Percentiles rank a stretch among this genome's conserved stretches.
These are phyloP conservation scores for Coemansia sp. DNA, from an alignment of 192 early-diverging fungal genomes.

Conservation along the genomic window DNA sequence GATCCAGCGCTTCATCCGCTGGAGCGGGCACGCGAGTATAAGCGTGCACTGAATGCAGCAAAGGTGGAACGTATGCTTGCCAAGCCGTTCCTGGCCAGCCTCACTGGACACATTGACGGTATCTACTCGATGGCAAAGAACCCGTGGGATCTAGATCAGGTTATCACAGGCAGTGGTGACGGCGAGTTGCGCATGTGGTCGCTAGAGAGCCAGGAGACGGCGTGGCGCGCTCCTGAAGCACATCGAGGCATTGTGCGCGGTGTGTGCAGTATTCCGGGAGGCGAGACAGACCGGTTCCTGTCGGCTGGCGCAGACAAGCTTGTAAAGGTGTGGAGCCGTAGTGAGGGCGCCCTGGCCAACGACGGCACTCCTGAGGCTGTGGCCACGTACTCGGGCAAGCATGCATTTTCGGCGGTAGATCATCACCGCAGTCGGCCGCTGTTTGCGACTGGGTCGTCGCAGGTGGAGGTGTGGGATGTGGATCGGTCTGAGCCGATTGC, in stretches of 20 bases:
- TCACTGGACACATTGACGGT: conserved; percentile 92
- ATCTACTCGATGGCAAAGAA: conserved; percentile 96
- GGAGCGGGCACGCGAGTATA: conserved; percentile 93
- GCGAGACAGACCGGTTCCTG: conserved; percentile 66
- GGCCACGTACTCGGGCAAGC: conserved; percentile 75
- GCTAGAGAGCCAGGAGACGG: conserved; percentile 69
- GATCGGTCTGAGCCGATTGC: conserved; percentile 76
- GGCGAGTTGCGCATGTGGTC: conserved; percentile 95
- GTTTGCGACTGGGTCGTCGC: conserved; percentile 87
- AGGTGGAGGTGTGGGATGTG: conserved; percentile 95
- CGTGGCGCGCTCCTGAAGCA: conserved; percentile 69
- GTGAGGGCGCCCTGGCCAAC: conserved; percentile 33
- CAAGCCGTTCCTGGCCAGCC: conserved; percentile 90
- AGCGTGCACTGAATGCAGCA: conserved; percentile 87
- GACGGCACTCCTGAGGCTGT: conserved; percentile 57
- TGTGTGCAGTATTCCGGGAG: conserved; percentile 67
- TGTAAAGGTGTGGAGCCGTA: conserved; percentile 88
- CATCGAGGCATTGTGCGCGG: conserved; percentile 90
- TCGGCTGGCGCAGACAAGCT: conserved; percentile 94
- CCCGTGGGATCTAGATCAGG: conserved; percentile 75
- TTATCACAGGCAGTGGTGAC: conserved; percentile 91
- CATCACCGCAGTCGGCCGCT: conserved; percentile 81
- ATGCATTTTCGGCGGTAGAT: conserved; percentile 81
- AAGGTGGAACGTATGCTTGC: conserved; percentile 96
- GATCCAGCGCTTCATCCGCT: conserved; percentile 91